A percentile compares a stretch with the other conserved stretches of the same genome.
Conservation (phyloP, 345 rosid species). For the Corchorus olitorius region DNA sequence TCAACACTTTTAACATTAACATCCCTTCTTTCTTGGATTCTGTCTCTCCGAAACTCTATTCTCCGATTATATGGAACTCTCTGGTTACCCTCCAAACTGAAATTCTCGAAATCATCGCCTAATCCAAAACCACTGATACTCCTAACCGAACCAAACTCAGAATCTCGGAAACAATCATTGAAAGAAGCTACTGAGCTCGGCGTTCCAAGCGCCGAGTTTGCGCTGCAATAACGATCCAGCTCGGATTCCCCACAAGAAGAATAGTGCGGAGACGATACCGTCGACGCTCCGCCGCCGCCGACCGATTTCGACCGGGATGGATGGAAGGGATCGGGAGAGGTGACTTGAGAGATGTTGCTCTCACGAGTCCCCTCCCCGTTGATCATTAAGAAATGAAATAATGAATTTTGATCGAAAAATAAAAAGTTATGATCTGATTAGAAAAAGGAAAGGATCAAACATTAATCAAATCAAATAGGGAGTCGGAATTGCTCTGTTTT, state of each 20-base stretch:
- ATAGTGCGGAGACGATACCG: slow-evolving; percentile 56
- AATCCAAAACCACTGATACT: slow-evolving; percentile 31
- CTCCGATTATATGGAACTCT: slow-evolving; percentile 30
- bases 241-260: slow-evolving; percentile 90
- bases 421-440: too few relatives aligned
- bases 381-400: slow-evolving; percentile 41
- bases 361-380: slow-evolving; percentile 47
- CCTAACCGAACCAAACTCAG: slow-evolving; percentile 61
- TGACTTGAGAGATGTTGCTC: slow-evolving; percentile 34
- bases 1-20: slow-evolving; percentile 24
- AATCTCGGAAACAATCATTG: slow-evolving; percentile 55
- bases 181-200: slow-evolving; percentile 61
- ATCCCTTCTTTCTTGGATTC: slow-evolving; percentile 24
- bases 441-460: background rate
- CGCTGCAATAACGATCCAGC: slow-evolving; percentile 79
- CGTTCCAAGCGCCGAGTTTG: slow-evolving; percentile 79
- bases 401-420: background rate
- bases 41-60: slow-evolving; percentile 30
- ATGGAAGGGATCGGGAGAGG: slow-evolving; percentile 48
- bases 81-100: slow-evolving; percentile 55
- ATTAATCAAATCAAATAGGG: background rate
- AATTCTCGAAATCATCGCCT: slow-evolving; percentile 63
- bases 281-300: slow-evolving; percentile 42
- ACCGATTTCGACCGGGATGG: slow-evolving; percentile 34
- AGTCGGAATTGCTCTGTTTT: too few relatives aligned